Base-by-base conservation (phyloP, 1,284 basidiomycete genomes). In the Malassezia equina region DNA sequence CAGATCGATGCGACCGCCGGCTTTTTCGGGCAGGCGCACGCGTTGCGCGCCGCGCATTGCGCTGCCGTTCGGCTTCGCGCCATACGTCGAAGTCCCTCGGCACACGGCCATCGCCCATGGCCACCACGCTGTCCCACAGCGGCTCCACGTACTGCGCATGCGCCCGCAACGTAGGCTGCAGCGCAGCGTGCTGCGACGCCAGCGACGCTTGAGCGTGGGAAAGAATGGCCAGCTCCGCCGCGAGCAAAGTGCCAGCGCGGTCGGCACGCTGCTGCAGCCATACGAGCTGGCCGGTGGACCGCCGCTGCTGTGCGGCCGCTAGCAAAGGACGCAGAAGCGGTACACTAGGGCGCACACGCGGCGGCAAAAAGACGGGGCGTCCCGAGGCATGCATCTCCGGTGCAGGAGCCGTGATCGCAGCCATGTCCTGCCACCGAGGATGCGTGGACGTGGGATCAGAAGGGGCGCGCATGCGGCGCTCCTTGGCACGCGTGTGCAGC, bases 301-400 rank as follows among this genome's bases (percentile, higher is more conserved):
- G 55, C 7, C 32, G 48, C 43, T 44, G 25, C 13, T 59, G 60
- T 0, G 61, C 61, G 6, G 57, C 39, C 15, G 59, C 55, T 25
- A 65, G 51, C 12, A 67, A 43, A 2, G 68, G 63, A 39, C 59
- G 56, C 7, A 71, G 24, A 4, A 48, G 19, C 32, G 46, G 21
- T 12, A 45, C 52, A 7, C 61, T 62, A 19, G 64, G 42, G 2
- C 60, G 54, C 42, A 71, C 60, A 7, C 55, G 41, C 11, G 64
- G 62, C 12, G 65, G 65, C 12, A 62, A 46, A n/a, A 65, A 58
- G 28, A 61, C 53, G 9, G 60, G 65, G 29, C 9, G 29, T n/a
- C n/a, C n/a, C n/a, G n/a, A n/a, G n/a, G n/a, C n/a, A n/a, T n/a
- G n/a, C n/a, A n/a, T n/a, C 31, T 21, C 21, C 6, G 15, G 33